Evolutionary conservation across 192 early-diverging fungal species (phyloP).

Genomic region (Allomyces macrogynus): DNA sequence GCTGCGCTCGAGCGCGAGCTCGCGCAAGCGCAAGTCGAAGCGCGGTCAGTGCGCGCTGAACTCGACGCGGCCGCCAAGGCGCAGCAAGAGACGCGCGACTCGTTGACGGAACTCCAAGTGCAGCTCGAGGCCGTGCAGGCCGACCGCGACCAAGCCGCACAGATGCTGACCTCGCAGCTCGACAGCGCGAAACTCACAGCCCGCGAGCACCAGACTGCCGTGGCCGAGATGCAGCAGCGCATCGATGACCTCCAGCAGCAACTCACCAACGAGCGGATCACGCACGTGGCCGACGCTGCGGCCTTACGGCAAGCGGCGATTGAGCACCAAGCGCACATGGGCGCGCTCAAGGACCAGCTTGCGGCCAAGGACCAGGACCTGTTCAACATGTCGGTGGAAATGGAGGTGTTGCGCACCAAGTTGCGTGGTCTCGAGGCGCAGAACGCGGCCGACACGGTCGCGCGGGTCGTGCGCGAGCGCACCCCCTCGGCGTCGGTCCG

Average conservation of each 20-base stretch:
- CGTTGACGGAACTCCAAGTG: background rate
- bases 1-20: too few relatives aligned
- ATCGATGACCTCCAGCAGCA: background rate
- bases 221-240: background rate
- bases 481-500: too few relatives aligned
- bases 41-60: background rate
- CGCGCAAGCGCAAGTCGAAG: too few relatives aligned
- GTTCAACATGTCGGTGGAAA: too few relatives aligned
- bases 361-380: background rate
- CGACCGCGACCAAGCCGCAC: background rate
- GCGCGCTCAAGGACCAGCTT: background rate
- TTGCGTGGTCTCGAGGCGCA: too few relatives aligned
- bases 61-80: background rate
- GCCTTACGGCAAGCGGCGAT: background rate
- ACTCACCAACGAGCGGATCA: background rate
- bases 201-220: background rate
- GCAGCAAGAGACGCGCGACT: background rate
- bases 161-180: background rate
- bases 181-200: background rate
- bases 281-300: background rate
- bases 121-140: background rate
- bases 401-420: too few relatives aligned
- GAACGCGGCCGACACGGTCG: too few relatives aligned
- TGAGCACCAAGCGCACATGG: background rate
- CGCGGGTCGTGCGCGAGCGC: too few relatives aligned